These are phyloP conservation scores for Paramecium sonneborni DNA, from an alignment of 73 alveolate genomes.

Conservation along the genomic window DNA sequence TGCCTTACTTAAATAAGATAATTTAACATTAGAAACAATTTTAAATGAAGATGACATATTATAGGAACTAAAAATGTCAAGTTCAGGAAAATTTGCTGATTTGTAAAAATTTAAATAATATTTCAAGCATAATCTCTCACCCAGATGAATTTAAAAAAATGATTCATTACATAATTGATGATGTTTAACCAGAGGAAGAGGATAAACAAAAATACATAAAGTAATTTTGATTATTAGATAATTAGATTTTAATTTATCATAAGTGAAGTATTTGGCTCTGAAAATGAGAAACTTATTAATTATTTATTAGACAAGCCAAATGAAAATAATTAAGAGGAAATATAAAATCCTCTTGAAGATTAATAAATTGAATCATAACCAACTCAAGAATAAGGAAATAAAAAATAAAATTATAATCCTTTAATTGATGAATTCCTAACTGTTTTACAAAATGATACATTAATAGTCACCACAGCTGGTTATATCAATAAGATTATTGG, in stretches of 20 bases:
- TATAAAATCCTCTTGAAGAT: constrained; percentile 28
- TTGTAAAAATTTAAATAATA: background rate
- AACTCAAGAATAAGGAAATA: too few relatives aligned
- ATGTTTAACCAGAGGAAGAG: background rate
- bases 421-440: too few relatives aligned
- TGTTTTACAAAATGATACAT: background rate
- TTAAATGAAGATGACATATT: background rate
- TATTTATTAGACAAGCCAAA: constrained; percentile 28
- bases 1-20: background rate
- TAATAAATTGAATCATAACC: background rate
- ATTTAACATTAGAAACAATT: background rate
- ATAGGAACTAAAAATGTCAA: background rate
- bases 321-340: background rate
- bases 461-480: constrained; percentile 15
- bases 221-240: background rate
- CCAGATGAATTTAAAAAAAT: background rate
- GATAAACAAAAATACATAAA: background rate
- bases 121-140: background rate
- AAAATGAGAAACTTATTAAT: constrained; percentile 29
- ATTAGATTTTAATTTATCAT: background rate
- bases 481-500: background rate
- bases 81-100: background rate
- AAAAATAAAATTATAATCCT: too few relatives aligned
- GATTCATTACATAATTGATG: background rate
- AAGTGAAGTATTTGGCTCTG: background rate